Conservation (phyloP, 441 rosid genomes). For the Francoa sonchifolia region DNA sequence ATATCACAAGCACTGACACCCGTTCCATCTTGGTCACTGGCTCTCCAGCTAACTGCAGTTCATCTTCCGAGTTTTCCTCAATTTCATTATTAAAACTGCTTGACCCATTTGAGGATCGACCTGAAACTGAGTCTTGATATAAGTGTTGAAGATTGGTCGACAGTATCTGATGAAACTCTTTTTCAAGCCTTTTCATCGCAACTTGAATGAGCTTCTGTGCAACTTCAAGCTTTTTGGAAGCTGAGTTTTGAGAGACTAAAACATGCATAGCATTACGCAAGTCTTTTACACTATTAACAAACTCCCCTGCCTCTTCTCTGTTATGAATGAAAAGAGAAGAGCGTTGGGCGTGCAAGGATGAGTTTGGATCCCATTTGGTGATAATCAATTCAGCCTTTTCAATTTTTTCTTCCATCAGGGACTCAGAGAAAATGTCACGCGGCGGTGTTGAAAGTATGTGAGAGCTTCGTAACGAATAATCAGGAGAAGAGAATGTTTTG, state of each 20-base stretch:
- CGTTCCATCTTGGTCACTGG: slow-evolving; percentile 26
- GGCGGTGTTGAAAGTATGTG: slow-evolving; percentile 9
- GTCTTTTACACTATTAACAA: slow-evolving; percentile 27
- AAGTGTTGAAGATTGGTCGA: slow-evolving; percentile 29
- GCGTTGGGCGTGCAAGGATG: slow-evolving; percentile 21
- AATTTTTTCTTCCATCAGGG: slow-evolving; percentile 26
- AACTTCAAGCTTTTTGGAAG: slow-evolving; percentile 28
- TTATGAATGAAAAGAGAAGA: slow-evolving; percentile 27
- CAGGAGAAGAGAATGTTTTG: slow-evolving; percentile 14
- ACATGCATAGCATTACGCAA: slow-evolving; percentile 50
- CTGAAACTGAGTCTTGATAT: slow-evolving; percentile 36
- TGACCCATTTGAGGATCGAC: slow-evolving; percentile 24
- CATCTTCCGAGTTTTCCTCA: slow-evolving; percentile 12
- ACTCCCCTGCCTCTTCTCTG: slow-evolving; percentile 39
- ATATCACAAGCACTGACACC: slow-evolving; percentile 28
- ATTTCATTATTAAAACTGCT: slow-evolving; percentile 16
- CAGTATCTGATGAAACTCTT: slow-evolving; percentile 37
- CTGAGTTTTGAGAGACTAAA: slow-evolving; percentile 17
- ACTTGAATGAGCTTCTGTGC: slow-evolving; percentile 48
- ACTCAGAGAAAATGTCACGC: slow-evolving; percentile 24
- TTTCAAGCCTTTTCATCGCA: slow-evolving; percentile 46
- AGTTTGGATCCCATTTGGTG: slow-evolving; percentile 41
- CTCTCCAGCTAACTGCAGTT: slow-evolving; percentile 18
- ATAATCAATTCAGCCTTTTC: slow-evolving; percentile 35
- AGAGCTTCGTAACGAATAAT: slow-evolving; percentile 21